phyloP scores from a whole-genome alignment of 2,329 filamentous ascomycete species.

The Parastagonospora avenae region DNA sequence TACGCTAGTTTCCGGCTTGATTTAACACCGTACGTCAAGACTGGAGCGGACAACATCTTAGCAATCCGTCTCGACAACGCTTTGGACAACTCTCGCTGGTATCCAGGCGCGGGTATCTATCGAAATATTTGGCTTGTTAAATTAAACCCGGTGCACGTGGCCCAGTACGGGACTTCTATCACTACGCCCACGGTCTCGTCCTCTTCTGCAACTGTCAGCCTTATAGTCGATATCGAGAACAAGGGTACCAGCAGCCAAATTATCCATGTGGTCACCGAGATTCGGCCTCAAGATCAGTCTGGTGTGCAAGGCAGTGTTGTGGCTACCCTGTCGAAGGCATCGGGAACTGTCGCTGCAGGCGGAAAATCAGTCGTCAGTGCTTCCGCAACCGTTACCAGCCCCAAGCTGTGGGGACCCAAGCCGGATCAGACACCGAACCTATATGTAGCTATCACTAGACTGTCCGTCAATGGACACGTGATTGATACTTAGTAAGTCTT shows the following conservation, averaged over 20 bases:
- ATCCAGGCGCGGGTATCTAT: constrained; percentile 60
- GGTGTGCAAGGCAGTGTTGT: constrained; percentile 21
- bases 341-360: constrained; percentile 37
- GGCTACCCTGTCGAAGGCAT: constrained; percentile 41
- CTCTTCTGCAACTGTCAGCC: constrained; percentile 51
- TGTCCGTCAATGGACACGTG: constrained; percentile 15
- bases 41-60: constrained; percentile 46
- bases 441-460: constrained; percentile 54
- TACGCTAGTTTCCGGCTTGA: constrained; percentile 58
- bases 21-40: constrained; percentile 49
- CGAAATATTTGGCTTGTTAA: constrained; percentile 60
- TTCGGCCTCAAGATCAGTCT: constrained; percentile 25
- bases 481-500: constrained; percentile 49
- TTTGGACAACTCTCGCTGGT: constrained; percentile 56
- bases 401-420: constrained; percentile 56
- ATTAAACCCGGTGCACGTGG: constrained; percentile 52
- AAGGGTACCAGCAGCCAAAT: constrained; percentile 36
- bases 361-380: constrained; percentile 41
- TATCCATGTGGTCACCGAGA: constrained; percentile 52
- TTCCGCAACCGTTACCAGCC: constrained; percentile 47
- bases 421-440: constrained; percentile 55
- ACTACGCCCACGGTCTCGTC: constrained; percentile 53
- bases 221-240: constrained; percentile 56
- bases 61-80: constrained; percentile 59
- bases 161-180: constrained; percentile 56